Base-by-base conservation (phyloP, 2,329 filamentous ascomycete genomes). In the Fusarium temperatum region DNA sequence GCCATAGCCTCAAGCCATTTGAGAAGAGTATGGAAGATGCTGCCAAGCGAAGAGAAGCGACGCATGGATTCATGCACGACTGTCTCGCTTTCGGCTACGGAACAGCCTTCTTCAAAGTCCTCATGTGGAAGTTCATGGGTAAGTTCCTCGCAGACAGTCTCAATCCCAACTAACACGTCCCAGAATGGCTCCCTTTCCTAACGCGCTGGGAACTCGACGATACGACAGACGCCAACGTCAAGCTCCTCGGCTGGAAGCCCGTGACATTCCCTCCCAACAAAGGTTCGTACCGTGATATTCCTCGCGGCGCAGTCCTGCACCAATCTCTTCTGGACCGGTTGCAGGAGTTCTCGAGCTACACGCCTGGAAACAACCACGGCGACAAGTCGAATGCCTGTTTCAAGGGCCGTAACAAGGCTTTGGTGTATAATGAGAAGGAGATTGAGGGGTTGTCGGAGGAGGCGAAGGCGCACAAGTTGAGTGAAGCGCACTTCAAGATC, bases 51-150 rank as follows among this genome's bases (percentile, higher is more conserved):
- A 47, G 81, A 80, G 73, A 65, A 76, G 8, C 78, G 80, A 66
- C 82, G 79, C 75, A 71, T 3, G 83, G 81, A 0, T 70, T 80
- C 14, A 80, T 84, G 22, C 84, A 85, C 36, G 84, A 85, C 61
- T 82, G 81, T 8, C 80, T 85, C 13, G 68, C 72, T 2, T 83
- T 84, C 24, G 81, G 82, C 3, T 73, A 74, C 26, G 84, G 84
- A 14, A 81, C 81, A 1, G 79, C 78, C 14, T 82, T 85, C 63
- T 80, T 83, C 66, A 81, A 66, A 15, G 84, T 85, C 3, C 61
- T 85, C 18, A 53, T 85, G 17, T 85, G 84, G 84, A 84, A 83
- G 50, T 80, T 84, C 41, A 81, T 85, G 81, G 84, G 83, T 85
- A 75, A 80, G 83, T 6, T 6, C 2, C 3, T 7, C 6, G 8